phyloP scores from a whole-genome alignment of 352 stramenopile genomes.

The Peronospora belbahrii region DNA sequence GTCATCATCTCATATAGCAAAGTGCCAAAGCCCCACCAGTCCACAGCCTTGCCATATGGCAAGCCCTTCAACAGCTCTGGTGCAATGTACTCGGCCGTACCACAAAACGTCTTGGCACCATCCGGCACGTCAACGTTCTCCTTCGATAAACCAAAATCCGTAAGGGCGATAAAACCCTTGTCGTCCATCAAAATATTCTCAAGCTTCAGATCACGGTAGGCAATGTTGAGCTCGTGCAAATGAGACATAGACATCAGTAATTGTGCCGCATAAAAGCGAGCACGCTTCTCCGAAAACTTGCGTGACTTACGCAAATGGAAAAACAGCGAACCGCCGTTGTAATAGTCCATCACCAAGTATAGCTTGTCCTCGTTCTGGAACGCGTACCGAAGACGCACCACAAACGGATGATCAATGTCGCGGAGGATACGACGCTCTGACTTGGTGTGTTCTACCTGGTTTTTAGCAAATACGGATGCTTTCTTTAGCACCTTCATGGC shows the following conservation, averaged over 20 bases:
- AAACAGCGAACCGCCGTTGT: conserved; percentile 88
- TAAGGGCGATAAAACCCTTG: conserved; percentile 89
- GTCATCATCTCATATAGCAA: conserved; percentile 95
- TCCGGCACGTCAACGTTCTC: conserved; percentile 85
- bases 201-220: conserved; percentile 92
- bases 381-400: conserved; percentile 89
- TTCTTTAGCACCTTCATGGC: conserved; percentile 94
- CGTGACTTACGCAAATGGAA: conserved; percentile 89
- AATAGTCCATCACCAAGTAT: conserved; percentile 92
- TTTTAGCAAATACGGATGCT: conserved; percentile 86
- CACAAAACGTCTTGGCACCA: conserved; percentile 89
- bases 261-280: conserved; percentile 88
- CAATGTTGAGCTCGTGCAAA: conserved; percentile 90
- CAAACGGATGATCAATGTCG: conserved; percentile 90
- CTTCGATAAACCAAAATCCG: conserved; percentile 91
- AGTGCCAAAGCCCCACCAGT: conserved; percentile 92
- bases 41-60: conserved; percentile 85
- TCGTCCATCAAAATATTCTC: conserved; percentile 94
- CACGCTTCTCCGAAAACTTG: conserved; percentile 84
- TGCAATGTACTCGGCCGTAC: conserved; percentile 90
- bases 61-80: conserved; percentile 86
- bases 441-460: conserved; percentile 91
- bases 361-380: conserved; percentile 92
- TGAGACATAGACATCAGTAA: conserved; percentile 89
- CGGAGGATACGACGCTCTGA: conserved; percentile 86